phyloP scores from a whole-genome alignment of 306 rosid genomes.

The Begonia loranthoides region DNA sequence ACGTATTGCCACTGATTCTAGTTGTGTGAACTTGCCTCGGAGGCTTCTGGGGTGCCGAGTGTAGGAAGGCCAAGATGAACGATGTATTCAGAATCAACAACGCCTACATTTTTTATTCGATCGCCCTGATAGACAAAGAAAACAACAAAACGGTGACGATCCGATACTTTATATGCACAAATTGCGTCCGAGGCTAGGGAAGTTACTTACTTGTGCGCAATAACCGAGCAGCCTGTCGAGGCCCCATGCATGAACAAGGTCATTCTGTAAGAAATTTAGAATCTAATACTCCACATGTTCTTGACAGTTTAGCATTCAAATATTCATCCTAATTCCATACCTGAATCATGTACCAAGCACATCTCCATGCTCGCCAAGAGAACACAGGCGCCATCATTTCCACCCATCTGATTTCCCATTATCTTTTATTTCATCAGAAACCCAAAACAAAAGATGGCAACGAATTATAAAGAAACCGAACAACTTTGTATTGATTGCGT shows the following conservation, averaged over 20 bases:
- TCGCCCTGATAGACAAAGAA: conserved; percentile 47
- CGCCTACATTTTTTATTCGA: conserved; percentile 59
- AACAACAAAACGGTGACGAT: neutral
- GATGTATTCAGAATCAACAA: conserved; percentile 71
- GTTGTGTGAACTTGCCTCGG: conserved; percentile 46
- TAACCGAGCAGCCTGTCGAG: conserved; percentile 77
- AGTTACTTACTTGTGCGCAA: conserved; percentile 66
- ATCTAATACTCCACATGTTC: no score
- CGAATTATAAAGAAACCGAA: neutral
- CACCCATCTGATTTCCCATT: conserved; percentile 57
- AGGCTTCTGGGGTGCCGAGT: conserved; percentile 47
- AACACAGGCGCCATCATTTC: conserved; percentile 99
- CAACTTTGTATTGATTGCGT: neutral
- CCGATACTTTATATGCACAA: no score
- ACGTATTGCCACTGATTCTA: no score
- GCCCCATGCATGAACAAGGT: conserved; percentile 97
- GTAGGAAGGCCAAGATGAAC: conserved; percentile 85
- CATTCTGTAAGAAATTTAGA: conserved; percentile 42
- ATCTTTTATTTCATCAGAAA: neutral
- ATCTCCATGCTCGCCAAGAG: conserved; percentile 63
- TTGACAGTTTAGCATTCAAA: no score
- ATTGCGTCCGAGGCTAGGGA: conserved; percentile 1
- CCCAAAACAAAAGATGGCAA: neutral
- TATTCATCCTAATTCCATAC: conserved; percentile 17
- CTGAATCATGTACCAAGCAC: conserved; percentile 91